Conservation (phyloP, 176 grass and related monocot genomes). For the Rhynchospora pubera region DNA sequence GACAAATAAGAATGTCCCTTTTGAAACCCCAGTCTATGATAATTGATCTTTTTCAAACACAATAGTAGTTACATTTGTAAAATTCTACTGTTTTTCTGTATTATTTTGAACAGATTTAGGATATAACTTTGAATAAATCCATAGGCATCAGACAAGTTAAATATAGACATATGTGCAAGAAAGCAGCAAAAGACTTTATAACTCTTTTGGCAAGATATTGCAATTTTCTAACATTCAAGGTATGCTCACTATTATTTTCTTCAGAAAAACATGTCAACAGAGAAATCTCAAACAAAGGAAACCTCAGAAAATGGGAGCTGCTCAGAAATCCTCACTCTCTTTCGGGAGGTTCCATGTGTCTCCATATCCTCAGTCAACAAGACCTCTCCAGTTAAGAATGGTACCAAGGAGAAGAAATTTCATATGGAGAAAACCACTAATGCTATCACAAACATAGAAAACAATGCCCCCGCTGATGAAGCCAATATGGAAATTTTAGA, state of each 20-base stretch:
- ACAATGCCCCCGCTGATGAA: background rate
- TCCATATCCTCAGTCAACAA: slow-evolving; percentile 84
- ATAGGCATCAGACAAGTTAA: background rate
- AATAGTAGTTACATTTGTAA: background rate
- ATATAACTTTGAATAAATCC: background rate
- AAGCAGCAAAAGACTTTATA: background rate
- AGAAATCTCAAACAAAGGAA: slow-evolving; percentile 49
- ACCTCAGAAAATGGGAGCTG: slow-evolving; percentile 50
- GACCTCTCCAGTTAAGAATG: slow-evolving; percentile 43
- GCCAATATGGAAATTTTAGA: background rate
- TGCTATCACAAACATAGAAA: slow-evolving; percentile 10
- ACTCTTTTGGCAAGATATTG: background rate
- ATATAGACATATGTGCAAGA: background rate
- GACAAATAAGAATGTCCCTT: background rate
- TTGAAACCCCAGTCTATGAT: background rate
- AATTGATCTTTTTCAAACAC: background rate
- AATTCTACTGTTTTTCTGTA: background rate
- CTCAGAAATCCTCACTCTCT: slow-evolving; percentile 77
- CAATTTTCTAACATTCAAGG: background rate
- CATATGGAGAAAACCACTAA: background rate
- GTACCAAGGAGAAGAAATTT: slow-evolving; percentile 33
- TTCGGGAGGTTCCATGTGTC: slow-evolving; percentile 48
- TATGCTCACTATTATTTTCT: slow-evolving; percentile 20
- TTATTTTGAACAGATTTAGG: background rate
- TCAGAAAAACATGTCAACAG: slow-evolving; percentile 32